Conservation (phyloP, 139 green algal species). For the Zygnema circumcarinatum region DNA sequence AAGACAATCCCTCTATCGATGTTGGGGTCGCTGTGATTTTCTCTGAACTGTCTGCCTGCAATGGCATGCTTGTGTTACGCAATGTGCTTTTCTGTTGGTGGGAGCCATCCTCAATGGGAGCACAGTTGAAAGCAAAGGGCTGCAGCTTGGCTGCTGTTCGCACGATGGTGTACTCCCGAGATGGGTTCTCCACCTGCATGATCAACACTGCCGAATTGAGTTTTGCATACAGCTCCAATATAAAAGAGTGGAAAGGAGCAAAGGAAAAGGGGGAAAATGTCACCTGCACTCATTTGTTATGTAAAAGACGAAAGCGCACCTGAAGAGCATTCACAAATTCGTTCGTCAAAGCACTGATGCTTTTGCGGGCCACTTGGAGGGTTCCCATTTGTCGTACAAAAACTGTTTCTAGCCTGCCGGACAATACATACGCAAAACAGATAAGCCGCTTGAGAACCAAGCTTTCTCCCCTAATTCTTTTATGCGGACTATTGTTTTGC, state of each 20-base stretch:
- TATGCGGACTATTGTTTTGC: neutral
- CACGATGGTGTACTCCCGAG: conserved; percentile 26
- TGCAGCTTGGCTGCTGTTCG: conserved; percentile 22
- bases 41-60: neutral
- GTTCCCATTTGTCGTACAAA: conserved; percentile 22
- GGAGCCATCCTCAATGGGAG: neutral
- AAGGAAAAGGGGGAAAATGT: conserved; percentile 4
- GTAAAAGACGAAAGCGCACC: neutral
- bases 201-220: neutral
- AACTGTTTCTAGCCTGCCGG: neutral
- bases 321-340: conserved; percentile 34
- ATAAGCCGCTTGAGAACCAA: neutral
- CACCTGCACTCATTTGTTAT: neutral
- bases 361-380: neutral
- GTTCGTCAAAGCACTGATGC: conserved; percentile 32
- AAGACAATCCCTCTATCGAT: neutral
- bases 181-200: conserved; percentile 31
- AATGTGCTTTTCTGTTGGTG: neutral
- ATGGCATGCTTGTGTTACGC: neutral
- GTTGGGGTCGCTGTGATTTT: neutral
- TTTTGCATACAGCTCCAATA: neutral
- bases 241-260: neutral
- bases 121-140: conserved; percentile 20
- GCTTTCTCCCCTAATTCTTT: neutral
- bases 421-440: neutral